Evolutionary conservation across 2,329 filamentous ascomycete genomes (phyloP).

Genomic region (Cytospora chrysosperma): DNA sequence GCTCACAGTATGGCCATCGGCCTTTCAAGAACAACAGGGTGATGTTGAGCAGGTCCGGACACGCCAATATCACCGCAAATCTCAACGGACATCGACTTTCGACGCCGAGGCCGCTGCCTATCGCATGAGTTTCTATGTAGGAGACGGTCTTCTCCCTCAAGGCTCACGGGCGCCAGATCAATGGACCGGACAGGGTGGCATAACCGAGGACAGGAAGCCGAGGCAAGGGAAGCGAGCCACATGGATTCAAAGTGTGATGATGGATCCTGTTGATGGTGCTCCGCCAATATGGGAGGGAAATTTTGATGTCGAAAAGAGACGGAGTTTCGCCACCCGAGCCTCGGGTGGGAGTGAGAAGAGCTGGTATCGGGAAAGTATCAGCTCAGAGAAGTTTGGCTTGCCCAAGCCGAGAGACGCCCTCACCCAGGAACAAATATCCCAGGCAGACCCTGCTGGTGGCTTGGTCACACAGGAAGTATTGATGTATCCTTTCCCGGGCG

Average conservation of each 20-base stretch:
- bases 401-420: conserved; percentile 23
- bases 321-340: conserved; percentile 21
- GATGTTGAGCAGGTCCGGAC: conserved; percentile 19
- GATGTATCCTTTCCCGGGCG: conserved; percentile 41
- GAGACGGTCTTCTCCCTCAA: conserved; percentile 25
- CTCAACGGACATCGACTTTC: conserved; percentile 26
- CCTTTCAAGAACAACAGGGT: conserved; percentile 11
- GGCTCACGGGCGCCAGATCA: conserved; percentile 13
- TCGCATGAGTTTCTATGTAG: conserved; percentile 27
- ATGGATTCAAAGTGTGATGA: conserved; percentile 22
- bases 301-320: conserved; percentile 27
- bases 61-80: conserved; percentile 3
- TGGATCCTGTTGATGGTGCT: conserved; percentile 15
- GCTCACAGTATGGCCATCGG: conserved; percentile 27
- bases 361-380: conserved; percentile 24
- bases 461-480: conserved; percentile 29
- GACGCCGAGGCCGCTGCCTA: conserved; percentile 27
- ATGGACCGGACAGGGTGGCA: conserved; percentile 22
- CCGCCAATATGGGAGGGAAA: conserved; percentile 26
- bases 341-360: conserved; percentile 13
- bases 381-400: conserved; percentile 23
- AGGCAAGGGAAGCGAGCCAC: conserved; percentile 19
- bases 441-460: conserved; percentile 22
- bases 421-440: conserved; percentile 22
- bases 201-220: not conserved